phyloP scores from a whole-genome alignment of 306 rosid species.

The Inga oerstediana region DNA sequence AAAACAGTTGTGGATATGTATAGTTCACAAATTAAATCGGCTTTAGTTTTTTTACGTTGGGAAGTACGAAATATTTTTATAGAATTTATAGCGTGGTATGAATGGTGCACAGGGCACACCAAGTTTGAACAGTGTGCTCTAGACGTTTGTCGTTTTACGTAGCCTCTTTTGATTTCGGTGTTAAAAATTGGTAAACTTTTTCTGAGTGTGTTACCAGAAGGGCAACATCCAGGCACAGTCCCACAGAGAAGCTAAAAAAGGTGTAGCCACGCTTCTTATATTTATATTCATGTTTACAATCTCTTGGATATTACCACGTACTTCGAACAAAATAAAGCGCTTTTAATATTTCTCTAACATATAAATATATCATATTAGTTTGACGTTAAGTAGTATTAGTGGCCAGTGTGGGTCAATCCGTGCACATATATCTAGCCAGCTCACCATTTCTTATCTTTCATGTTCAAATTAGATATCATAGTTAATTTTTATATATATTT shows the following conservation, averaged over 20 bases:
- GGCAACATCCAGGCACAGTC: neutral
- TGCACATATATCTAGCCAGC: neutral
- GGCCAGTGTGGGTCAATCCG: neutral
- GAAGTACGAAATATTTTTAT: neutral
- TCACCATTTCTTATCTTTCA: neutral
- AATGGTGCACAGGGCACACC: neutral
- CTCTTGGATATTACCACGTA: neutral
- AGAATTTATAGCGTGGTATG: neutral
- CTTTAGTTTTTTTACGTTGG: neutral
- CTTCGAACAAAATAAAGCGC: too few relatives aligned
- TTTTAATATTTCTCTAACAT: neutral
- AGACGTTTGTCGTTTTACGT: neutral
- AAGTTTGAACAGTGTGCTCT: neutral
- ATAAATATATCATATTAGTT: neutral
- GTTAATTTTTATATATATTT: neutral
- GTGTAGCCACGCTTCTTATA: neutral
- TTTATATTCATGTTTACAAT: too few relatives aligned
- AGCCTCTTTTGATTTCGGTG: neutral
- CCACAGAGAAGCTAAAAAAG: neutral
- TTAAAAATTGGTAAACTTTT: neutral
- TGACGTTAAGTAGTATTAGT: neutral
- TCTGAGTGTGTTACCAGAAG: neutral
- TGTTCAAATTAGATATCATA: neutral
- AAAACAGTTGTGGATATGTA: neutral
- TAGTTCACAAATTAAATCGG: neutral